Base-by-base conservation (phyloP, 257 asterid genomes). In the Thymus quinquecostatus region DNA sequence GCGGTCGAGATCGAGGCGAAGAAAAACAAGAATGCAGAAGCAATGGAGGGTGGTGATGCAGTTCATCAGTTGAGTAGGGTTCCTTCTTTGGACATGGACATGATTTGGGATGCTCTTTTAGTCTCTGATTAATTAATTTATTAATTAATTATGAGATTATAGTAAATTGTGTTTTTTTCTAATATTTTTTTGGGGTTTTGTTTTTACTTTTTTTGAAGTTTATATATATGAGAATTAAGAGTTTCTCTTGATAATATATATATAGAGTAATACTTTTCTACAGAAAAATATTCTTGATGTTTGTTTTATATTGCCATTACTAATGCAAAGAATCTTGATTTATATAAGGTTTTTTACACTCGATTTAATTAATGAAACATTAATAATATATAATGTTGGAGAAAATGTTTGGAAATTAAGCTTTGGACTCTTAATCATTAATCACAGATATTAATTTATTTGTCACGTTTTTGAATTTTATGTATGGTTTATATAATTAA, bases 51-150 rank as follows among this genome's bases (percentile, higher is more conserved):
- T 21, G 21, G 21, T 72, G 91, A 85, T 61, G 82, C 70, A 66
- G 87, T 86, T 1, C 89, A 88, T 4, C 96, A 88, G 77, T 62
- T 89, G 27, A 89, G 93, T 81, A 89, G 89, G 77, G 76, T 89
- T 82, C 97, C 97, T 48, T 92, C 97, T 50, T 36, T 89, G 80
- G 96, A 92, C 45, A 89, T 92, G 96, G 97, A 92, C 36, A 76
- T 84, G 69, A 92, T 92, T 50, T 92, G 97, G 97, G 97, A 87
- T 87, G 93, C 91, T 51, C 78, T 89, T 60, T 71, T 85, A 14
- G 86, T 83, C 36, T 73, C 96, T 74, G 93, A 86, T 85, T 82
- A 82, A 74, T 87, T 33, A 66, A 28, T 1, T 13, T 5, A 44
- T 44, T 44, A 29, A 21, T 21, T 14, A 21, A 21, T 21, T 21